phyloP scores from a whole-genome alignment of 441 rosid genomes.

The Syzygium malaccense region DNA sequence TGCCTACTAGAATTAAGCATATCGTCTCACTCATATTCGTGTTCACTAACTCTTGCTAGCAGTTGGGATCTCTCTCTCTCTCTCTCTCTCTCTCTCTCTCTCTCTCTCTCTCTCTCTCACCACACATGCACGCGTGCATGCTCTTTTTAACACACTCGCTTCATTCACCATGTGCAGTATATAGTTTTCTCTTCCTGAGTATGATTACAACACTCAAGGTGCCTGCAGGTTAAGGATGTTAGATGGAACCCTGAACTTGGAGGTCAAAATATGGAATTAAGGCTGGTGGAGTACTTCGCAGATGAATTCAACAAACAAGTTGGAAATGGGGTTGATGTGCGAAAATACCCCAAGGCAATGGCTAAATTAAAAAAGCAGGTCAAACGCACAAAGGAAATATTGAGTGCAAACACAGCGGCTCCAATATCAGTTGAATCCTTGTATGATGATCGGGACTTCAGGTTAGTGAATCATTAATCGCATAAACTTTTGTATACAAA shows the following conservation, averaged over 20 bases:
- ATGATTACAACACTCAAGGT: background rate
- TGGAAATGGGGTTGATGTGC: conserved; percentile 83
- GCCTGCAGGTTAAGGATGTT: conserved; percentile 84
- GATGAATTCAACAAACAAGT: conserved; percentile 91
- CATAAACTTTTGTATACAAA: background rate
- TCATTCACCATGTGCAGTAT: background rate
- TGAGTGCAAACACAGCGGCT: conserved; percentile 87
- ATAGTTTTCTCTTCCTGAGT: background rate
- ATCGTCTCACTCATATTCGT: background rate
- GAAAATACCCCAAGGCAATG: conserved; percentile 88
- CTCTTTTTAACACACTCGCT: background rate
- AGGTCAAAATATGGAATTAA: conserved; percentile 81
- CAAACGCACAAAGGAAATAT: conserved; percentile 90
- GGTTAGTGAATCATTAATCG: conserved; percentile 28
- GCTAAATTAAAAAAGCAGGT: conserved; percentile 98
- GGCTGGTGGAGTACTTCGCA: conserved; percentile 80
- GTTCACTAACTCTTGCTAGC: background rate
- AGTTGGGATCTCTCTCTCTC: background rate
- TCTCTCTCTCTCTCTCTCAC: background rate
- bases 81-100: background rate
- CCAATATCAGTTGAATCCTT: conserved; percentile 94
- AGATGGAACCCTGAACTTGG: conserved; percentile 95
- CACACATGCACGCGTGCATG: background rate
- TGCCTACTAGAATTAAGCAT: background rate
- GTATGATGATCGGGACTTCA: conserved; percentile 86